Conservation (phyloP, 2,329 filamentous ascomycete species). For the Scedosporium apiospermum region DNA sequence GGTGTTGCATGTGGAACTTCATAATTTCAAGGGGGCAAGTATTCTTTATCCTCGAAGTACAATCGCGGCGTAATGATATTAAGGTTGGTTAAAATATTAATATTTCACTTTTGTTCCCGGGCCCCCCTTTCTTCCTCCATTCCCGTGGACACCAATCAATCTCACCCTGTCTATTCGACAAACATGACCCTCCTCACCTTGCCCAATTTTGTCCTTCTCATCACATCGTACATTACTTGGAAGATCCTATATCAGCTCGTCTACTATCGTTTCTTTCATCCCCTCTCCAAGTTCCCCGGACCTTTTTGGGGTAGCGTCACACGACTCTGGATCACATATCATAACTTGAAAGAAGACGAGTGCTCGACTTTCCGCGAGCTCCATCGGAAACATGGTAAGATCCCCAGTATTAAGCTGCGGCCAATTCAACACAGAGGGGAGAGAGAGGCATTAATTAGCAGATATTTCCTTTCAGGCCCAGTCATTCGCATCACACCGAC, state of each 20-base stretch:
- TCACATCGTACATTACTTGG: conserved; percentile 18
- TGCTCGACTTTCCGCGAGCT: conserved; percentile 28
- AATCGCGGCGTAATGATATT: no score
- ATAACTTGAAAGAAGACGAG: conserved; percentile 38
- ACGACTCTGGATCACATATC: conserved; percentile 42
- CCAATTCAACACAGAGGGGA: neutral
- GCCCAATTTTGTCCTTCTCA: conserved; percentile 21
- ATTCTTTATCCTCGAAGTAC: no score
- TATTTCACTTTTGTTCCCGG: no score
- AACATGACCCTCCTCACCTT: conserved; percentile 26
- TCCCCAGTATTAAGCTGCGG: neutral
- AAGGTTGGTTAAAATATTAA: no score
- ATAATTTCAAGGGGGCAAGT: no score
- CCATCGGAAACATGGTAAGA: conserved; percentile 37
- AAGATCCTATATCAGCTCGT: conserved; percentile 29
- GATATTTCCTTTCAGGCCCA: conserved; percentile 25
- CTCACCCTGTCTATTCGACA: neutral
- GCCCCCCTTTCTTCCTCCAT: no score
- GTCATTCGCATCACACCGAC: conserved; percentile 44
- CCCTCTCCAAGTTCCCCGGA: conserved; percentile 41
- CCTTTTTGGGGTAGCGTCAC: conserved; percentile 45
- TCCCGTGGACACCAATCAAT: no score
- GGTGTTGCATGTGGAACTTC: no score
- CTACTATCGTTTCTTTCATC: conserved; percentile 41
- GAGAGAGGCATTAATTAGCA: neutral